Conservation (phyloP, 805 yeast species). For the Cyberlindnera meyerae region DNA sequence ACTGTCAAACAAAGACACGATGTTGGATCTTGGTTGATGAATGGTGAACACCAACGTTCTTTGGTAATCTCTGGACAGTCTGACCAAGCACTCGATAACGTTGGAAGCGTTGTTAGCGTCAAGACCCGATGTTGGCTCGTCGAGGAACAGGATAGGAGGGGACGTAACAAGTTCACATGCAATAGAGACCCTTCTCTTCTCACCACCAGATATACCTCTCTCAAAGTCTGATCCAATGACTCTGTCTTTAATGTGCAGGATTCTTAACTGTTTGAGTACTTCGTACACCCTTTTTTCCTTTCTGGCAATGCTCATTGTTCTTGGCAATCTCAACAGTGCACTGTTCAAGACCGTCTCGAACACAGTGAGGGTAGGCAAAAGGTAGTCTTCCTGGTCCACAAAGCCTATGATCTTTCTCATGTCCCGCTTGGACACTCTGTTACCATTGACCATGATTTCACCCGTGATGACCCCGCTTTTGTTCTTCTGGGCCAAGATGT, state of each 20-base stretch:
- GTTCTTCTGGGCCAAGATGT: slow-evolving; percentile 83
- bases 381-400: slow-evolving; percentile 92
- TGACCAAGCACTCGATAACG: slow-evolving; percentile 79
- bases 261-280: slow-evolving; percentile 80
- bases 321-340: slow-evolving; percentile 83
- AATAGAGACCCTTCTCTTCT: slow-evolving; percentile 84
- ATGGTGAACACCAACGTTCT: slow-evolving; percentile 90
- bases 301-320: slow-evolving; percentile 64
- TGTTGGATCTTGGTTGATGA: slow-evolving; percentile 96
- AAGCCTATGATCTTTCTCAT: slow-evolving; percentile 76
- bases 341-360: slow-evolving; percentile 92
- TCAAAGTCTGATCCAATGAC: slow-evolving; percentile 84
- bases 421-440: slow-evolving; percentile 32
- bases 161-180: slow-evolving; percentile 91
- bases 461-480: slow-evolving; percentile 73
- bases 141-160: slow-evolving; percentile 76
- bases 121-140: slow-evolving; percentile 93
- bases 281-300: slow-evolving; percentile 80
- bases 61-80: slow-evolving; percentile 71
- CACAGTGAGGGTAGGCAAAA: slow-evolving; percentile 90
- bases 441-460: slow-evolving; percentile 73
- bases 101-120: slow-evolving; percentile 92
- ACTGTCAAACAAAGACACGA: slow-evolving; percentile 85
- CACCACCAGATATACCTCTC: slow-evolving; percentile 93
- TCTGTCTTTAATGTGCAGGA: slow-evolving; percentile 74